phyloP scores from a whole-genome alignment of 1,139 yeast species.

The Torulaspora globosa region DNA sequence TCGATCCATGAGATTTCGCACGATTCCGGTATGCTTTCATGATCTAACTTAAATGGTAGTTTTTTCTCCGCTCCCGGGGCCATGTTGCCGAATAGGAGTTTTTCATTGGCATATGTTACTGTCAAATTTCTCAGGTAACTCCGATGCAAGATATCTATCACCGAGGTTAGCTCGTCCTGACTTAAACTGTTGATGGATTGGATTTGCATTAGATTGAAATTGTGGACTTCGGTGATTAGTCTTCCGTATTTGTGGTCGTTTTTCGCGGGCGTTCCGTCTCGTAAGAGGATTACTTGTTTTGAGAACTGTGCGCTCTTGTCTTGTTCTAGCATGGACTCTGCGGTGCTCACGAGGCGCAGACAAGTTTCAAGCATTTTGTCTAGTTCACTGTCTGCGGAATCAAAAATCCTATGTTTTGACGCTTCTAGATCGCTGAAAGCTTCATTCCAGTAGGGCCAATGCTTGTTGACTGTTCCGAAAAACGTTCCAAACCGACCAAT shows the following conservation, averaged over 20 bases:
- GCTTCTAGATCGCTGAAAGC: constrained; percentile 10
- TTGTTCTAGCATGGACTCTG: constrained; percentile 9
- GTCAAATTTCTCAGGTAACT: constrained; percentile 7
- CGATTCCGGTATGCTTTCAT: neutral
- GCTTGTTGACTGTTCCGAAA: constrained; percentile 49
- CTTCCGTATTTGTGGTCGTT: constrained; percentile 6
- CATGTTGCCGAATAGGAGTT: constrained; percentile 12
- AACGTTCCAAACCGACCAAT: constrained; percentile 45
- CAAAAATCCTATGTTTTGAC: constrained; percentile 1
- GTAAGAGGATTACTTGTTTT: constrained; percentile 14
- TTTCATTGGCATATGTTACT: constrained; percentile 5
- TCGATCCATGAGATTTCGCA: constrained; percentile 11
- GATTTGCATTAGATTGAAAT: constrained; percentile 7
- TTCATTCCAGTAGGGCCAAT: constrained; percentile 57
- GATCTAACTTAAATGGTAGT: neutral
- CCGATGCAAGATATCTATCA: constrained; percentile 7
- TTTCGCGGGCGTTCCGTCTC: constrained; percentile 8
- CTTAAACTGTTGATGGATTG: constrained; percentile 1
- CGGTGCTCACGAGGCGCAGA: constrained; percentile 15
- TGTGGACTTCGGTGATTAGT: constrained; percentile 12
- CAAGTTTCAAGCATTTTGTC: constrained; percentile 17
- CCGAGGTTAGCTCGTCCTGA: constrained; percentile 1
- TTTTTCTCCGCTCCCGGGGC: constrained; percentile 12
- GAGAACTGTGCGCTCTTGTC: constrained; percentile 7
- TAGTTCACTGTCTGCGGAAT: constrained; percentile 9